Evolutionary conservation across 257 asterid species (phyloP).

Genomic region (Haberlea rhodopensis): DNA sequence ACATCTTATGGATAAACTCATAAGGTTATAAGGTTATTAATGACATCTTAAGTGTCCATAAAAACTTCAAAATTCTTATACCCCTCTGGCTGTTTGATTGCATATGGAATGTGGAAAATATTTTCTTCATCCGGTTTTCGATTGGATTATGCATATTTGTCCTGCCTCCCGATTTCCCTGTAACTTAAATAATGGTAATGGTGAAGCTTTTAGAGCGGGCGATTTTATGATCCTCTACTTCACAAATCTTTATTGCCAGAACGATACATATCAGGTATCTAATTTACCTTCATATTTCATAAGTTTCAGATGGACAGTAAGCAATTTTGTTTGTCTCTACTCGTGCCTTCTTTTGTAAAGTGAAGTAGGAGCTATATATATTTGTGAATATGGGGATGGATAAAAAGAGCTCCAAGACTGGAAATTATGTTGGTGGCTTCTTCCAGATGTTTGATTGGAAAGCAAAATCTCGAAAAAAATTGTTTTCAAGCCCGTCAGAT

Average conservation of each 20-base stretch:
- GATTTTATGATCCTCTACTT: constrained; percentile 13
- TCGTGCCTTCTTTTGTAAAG: constrained; percentile 17
- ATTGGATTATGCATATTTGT: neutral
- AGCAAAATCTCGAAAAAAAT: constrained; percentile 78
- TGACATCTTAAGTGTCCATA: too few species aligned
- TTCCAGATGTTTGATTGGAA: constrained; percentile 95
- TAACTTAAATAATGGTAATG: neutral
- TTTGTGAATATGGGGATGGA: constrained; percentile 62
- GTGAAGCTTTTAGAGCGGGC: constrained; percentile 3
- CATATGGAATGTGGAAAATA: neutral
- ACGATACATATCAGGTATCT: neutral
- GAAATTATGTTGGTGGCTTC: constrained; percentile 81
- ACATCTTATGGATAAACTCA: too few species aligned
- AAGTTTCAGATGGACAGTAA: constrained; percentile 33
- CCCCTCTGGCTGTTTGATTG: neutral
- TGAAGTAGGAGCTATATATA: constrained; percentile 10
- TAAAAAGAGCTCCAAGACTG: constrained; percentile 58
- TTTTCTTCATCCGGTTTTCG: too few species aligned
- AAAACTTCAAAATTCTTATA: too few species aligned
- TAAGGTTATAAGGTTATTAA: too few species aligned
- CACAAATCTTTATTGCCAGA: constrained; percentile 9
- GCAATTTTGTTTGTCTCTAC: constrained; percentile 9
- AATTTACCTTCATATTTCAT: constrained; percentile 1
- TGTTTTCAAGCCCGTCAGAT: constrained; percentile 70
- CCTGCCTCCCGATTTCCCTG: neutral